Evolutionary conservation across 1,284 basidiomycete species (phyloP), one percentile per base, ranked within the genome.

Genomic region (Irpex sp.): DNA sequence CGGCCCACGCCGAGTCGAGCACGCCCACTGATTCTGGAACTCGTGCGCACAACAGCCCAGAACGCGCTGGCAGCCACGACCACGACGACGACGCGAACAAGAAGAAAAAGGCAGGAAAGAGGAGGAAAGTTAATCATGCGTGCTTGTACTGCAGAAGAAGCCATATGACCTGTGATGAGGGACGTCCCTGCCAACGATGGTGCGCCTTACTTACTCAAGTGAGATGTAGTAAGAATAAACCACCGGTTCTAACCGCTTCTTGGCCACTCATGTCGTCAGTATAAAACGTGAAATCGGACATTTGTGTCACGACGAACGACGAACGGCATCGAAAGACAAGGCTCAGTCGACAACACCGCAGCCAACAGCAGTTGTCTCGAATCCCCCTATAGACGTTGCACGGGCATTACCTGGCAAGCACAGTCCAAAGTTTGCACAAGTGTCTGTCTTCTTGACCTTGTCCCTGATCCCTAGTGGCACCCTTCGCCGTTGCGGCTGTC

Each of bases 141-240:
- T 97, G 95, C 74, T 82, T 98, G 58, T 98, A 97, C 77, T 97
- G 95, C 77, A 83, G 95, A 68, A 80, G 94, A 64, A 95, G 93
- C 83, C 90, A 94, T 84, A 93, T 95, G 93, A 94, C 93, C 7
- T 95, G 94, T 77, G 93, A 95, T 72, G 93, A 94, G 68, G 89
- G 89, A 19, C 80, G 94, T 55, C 94, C 94, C 4, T 95, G 94
- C 75, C 90, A 94, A 70, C 86, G 94, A 69, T 95, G 94, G 94
- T 95, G 73, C 76, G 90, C 81, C 57, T 17, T 35, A 17, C 15
- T 50, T 33, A 21, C 54, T 17, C 37, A 21, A 50, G 49, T 50
- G 49, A 21, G 49, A 50, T 50, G 49, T 21, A 50, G 39, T 51
- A 55, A 55, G 55, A 35, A 51, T 49, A 58, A 31, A 60, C 36